Base-by-base conservation (phyloP, 2,329 filamentous ascomycete genomes). In the Sporothrix globosa region DNA sequence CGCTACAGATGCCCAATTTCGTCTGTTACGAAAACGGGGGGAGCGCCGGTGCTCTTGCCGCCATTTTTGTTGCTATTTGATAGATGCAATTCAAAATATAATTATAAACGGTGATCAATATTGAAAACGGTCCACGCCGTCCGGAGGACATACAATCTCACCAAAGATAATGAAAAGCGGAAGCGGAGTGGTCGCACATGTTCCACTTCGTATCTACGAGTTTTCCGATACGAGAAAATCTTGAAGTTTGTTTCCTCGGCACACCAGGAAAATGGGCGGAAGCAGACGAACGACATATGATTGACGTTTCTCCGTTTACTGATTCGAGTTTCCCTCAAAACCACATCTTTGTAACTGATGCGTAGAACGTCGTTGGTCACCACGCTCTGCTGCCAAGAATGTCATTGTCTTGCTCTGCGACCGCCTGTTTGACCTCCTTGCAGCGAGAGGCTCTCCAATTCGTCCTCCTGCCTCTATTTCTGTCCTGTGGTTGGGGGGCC, bases 261-360 rank as follows among this genome's bases (percentile, higher is more conserved):
- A 21, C n/a, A 27, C 39, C 21, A 27, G 39, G 39, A 61, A 27
- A 11, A 61, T 3, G 21, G 58, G 4, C 13, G n/a, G 39, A 3
- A 10, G 21, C n/a, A 63, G n/a, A 46, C 39, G 58, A 63, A 27
- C 58, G 58, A 46, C n/a, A 46, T 19, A 50, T 34, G 61, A 65
- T 65, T 24, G 61, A n/a, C 61, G 4, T 9, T 14, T 30, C 46
- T 17, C 41, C 60, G 41, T 65, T 65, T 65, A 41, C 60, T 65
- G 61, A 34, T 65, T 65, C 21, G 44, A 48, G 13, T 9, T 50
- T 44, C 44, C 14, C 21, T 50, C 44, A 24, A 65, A 4, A 34
- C 41, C 61, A 30, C 13, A 50, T n/a, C 21, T 14, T 19, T 13
- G 44, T 10, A 34, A 65, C 9, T 2, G 48, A 6, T 7, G 48